Percentiles rank a stretch among this genome's conserved stretches.
These are phyloP conservation scores for Alopecurus myosuroides DNA, from an alignment of 176 grass and related monocot genomes.

Conservation along the genomic window DNA sequence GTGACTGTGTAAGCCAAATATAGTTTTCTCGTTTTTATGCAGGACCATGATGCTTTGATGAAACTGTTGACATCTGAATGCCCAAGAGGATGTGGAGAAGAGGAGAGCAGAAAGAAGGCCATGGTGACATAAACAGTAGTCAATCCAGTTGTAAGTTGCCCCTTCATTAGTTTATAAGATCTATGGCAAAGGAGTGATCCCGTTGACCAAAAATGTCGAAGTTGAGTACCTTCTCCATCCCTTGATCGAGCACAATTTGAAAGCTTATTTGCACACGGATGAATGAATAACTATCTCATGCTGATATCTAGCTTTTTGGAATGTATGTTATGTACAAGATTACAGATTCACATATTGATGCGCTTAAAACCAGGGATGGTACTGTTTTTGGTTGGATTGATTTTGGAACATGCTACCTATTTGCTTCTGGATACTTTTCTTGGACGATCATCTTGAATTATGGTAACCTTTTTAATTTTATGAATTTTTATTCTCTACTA, in stretches of 20 bases:
- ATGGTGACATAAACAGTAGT: conserved; percentile 25
- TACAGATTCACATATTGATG: too few relatives aligned
- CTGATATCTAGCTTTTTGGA: too few relatives aligned
- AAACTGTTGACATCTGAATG: conserved; percentile 67
- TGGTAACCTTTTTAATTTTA: too few relatives aligned
- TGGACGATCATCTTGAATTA: too few relatives aligned
- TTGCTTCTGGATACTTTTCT: too few relatives aligned
- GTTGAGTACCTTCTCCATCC: conserved; percentile 73
- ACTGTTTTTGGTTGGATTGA: too few relatives aligned
- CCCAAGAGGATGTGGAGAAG: conserved; percentile 73
- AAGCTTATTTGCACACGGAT: too few relatives aligned
- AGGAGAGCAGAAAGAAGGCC: conserved; percentile 76
- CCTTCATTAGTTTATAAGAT: conserved; percentile 49
- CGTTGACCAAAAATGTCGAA: conserved; percentile 76
- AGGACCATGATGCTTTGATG: conserved; percentile 77
- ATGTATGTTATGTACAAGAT: too few relatives aligned
- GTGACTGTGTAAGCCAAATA: conserved; percentile 14
- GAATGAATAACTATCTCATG: too few relatives aligned
- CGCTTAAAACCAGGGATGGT: too few relatives aligned
- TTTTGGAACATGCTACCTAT: too few relatives aligned
- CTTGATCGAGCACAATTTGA: conserved; percentile 64
- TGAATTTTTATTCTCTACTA: too few relatives aligned
- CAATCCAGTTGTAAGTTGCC: conserved; percentile 42
- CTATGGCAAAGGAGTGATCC: conserved; percentile 85
- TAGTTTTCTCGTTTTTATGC: neutral